Conservation (phyloP, 768 basidiomycete genomes). For the Hygrocybe coccinea region DNA sequence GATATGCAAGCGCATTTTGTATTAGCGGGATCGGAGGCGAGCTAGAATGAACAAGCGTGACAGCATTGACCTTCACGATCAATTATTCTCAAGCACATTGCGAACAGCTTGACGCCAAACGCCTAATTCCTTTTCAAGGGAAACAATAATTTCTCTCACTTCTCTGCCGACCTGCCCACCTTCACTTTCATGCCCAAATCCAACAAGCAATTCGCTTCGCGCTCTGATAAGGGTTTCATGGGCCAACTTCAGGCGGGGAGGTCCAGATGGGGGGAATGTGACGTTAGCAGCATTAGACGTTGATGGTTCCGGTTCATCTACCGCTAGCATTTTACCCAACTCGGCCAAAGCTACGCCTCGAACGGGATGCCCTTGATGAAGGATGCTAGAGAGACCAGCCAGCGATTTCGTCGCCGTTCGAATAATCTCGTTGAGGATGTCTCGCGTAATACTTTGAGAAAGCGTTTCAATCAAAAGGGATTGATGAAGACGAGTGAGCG, state of each 20-base stretch:
- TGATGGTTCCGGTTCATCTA: slow-evolving; percentile 56
- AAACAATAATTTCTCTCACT: slow-evolving; percentile 54
- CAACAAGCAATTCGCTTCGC: slow-evolving; percentile 54
- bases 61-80: neutral
- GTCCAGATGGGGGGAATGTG: slow-evolving; percentile 64
- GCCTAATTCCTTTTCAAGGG: slow-evolving; percentile 67
- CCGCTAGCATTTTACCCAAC: slow-evolving; percentile 73
- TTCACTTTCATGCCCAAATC: slow-evolving; percentile 66
- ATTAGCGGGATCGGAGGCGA: no score
- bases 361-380: slow-evolving; percentile 68
- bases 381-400: slow-evolving; percentile 49
- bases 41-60: no score
- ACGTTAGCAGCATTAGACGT: slow-evolving; percentile 12
- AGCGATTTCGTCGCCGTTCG: slow-evolving; percentile 50
- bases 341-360: slow-evolving; percentile 73
- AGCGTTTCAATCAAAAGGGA: slow-evolving; percentile 59
- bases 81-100: slow-evolving; percentile 49
- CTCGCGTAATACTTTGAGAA: slow-evolving; percentile 36
- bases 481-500: slow-evolving; percentile 64
- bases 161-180: slow-evolving; percentile 69
- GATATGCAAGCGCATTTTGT: no score
- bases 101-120: slow-evolving; percentile 62
- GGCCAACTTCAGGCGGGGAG: slow-evolving; percentile 57
- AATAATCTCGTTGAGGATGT: slow-evolving; percentile 58
- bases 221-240: slow-evolving; percentile 61